A percentile compares a stretch with the other conserved stretches of the same genome.
These are phyloP conservation scores for Myotisia sp. DNA, from an alignment of 2,329 filamentous ascomycete species.

Conservation along the genomic window DNA sequence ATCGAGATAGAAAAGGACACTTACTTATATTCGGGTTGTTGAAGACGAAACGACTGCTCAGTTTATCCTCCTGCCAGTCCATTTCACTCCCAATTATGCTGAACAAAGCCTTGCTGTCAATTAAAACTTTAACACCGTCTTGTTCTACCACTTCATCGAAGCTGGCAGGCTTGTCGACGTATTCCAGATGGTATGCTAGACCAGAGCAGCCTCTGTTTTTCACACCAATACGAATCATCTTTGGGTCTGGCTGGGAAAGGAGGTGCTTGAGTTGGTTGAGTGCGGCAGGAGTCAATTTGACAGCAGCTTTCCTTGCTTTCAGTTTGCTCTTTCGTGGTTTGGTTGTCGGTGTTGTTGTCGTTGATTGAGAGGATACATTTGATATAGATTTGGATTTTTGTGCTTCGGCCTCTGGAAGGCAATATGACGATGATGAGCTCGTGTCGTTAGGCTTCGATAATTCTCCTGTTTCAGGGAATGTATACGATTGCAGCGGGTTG, in stretches of 20 bases:
- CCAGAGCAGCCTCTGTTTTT: slow-evolving; percentile 90
- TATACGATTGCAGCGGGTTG: slow-evolving; percentile 34
- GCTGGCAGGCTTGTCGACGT: slow-evolving; percentile 73
- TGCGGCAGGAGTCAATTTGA: slow-evolving; percentile 68
- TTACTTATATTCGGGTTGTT: slow-evolving; percentile 96
- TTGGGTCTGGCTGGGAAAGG: slow-evolving; percentile 72
- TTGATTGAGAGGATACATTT: slow-evolving; percentile 16
- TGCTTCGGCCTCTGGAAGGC: slow-evolving; percentile 48
- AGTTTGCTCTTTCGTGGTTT: slow-evolving; percentile 53
- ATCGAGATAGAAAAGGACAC: slow-evolving; percentile 26
- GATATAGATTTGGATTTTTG: slow-evolving; percentile 47
- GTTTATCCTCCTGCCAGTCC: slow-evolving; percentile 95
- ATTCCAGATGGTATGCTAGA: slow-evolving; percentile 84
- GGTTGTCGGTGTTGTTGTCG: slow-evolving; percentile 25
- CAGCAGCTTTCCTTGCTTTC: slow-evolving; percentile 74
- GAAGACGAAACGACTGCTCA: slow-evolving; percentile 86
- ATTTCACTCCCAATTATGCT: slow-evolving; percentile 98
- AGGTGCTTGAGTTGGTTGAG: slow-evolving; percentile 64
- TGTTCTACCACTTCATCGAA: slow-evolving; percentile 93
- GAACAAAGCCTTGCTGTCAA: slow-evolving; percentile 93
- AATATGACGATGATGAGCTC: slow-evolving; percentile 27
- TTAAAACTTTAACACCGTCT: slow-evolving; percentile 86
- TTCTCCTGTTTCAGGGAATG: slow-evolving; percentile 13
- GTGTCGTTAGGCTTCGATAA: slow-evolving; percentile 7
- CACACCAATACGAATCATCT: slow-evolving; percentile 87